Conservation (phyloP, 2,329 filamentous ascomycete genomes). For the Pseudogymnoascus sp. region DNA sequence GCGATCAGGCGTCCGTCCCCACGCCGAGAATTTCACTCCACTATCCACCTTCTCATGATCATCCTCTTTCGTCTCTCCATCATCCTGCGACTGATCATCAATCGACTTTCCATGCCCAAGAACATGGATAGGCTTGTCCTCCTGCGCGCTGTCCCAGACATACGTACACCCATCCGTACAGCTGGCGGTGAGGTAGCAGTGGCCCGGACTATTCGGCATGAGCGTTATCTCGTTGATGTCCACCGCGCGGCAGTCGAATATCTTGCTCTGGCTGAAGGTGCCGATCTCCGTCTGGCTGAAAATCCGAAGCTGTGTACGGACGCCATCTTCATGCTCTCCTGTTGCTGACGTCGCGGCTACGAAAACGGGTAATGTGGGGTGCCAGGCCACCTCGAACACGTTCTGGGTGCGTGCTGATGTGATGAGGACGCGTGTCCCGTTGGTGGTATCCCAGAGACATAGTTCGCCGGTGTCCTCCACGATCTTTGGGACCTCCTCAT, state of each 20-base stretch:
- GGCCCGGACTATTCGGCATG: conserved; percentile 44
- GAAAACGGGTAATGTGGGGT: conserved; percentile 47
- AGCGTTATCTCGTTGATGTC: conserved; percentile 58
- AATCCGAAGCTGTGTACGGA: conserved; percentile 51
- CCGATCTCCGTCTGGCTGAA: conserved; percentile 35
- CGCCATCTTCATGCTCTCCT: conserved; percentile 37
- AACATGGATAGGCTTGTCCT: conserved; percentile 49
- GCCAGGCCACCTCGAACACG: conserved; percentile 59
- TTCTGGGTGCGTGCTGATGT: conserved; percentile 48
- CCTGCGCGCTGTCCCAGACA: conserved; percentile 52
- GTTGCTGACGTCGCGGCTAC: conserved; percentile 50
- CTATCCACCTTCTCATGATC: conserved; percentile 47
- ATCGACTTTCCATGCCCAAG: conserved; percentile 42
- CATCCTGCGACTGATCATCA: conserved; percentile 26
- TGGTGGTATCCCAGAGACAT: conserved; percentile 48
- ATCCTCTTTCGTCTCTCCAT: conserved; percentile 24
- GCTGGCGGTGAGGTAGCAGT: conserved; percentile 51
- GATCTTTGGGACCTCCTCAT: conserved; percentile 50
- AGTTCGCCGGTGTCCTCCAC: conserved; percentile 52
- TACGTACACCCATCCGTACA: conserved; percentile 57
- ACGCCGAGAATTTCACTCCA: conserved; percentile 56
- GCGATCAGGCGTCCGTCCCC: conserved; percentile 49
- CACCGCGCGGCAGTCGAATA: conserved; percentile 49
- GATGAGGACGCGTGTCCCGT: conserved; percentile 36
- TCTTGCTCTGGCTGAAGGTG: conserved; percentile 41